phyloP scores from a whole-genome alignment of 2,329 filamentous ascomycete species.

The Fusarium sublunatum region DNA sequence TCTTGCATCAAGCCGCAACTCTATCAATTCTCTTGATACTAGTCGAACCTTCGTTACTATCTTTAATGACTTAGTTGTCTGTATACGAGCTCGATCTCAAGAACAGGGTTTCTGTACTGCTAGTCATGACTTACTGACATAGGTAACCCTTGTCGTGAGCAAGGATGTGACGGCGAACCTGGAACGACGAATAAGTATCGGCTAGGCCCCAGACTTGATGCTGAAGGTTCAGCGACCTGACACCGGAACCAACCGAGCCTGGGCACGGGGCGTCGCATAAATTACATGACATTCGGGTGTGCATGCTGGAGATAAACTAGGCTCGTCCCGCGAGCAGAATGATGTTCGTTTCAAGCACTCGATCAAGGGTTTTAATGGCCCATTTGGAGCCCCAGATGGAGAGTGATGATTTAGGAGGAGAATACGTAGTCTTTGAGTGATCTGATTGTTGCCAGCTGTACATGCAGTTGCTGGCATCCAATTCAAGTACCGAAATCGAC shows the following conservation, averaged over 20 bases:
- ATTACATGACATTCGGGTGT: slow-evolving; percentile 7
- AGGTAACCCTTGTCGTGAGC: slow-evolving; percentile 8
- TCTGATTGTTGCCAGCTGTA: not conserved
- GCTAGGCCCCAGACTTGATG: slow-evolving; percentile 19
- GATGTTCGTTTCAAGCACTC: slow-evolving; percentile 33
- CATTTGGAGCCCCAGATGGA: slow-evolving; percentile 12
- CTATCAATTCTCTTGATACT: not conserved
- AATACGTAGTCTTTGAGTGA: slow-evolving; percentile 5
- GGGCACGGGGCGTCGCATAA: slow-evolving; percentile 21
- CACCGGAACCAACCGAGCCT: slow-evolving; percentile 36
- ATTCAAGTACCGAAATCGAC: not conserved
- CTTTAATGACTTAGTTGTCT: not conserved
- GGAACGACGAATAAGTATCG: slow-evolving; percentile 12
- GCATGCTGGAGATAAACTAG: slow-evolving; percentile 16
- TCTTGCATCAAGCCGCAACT: not conserved
- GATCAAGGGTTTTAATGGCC: slow-evolving; percentile 19
- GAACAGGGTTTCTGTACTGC: slow-evolving; percentile 1
- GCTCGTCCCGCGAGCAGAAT: slow-evolving; percentile 17
- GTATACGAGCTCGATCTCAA: not conserved
- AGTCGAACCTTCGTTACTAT: not conserved
- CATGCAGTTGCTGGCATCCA: not conserved
- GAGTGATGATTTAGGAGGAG: not conserved
- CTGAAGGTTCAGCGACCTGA: slow-evolving; percentile 13
- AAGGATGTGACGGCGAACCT: slow-evolving; percentile 20
- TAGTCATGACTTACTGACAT: slow-evolving; percentile 1